Evolutionary conservation across 225 moss, liverwort and hornwort species (phyloP), one percentile per base, ranked within the genome.

Genomic region (Antitrichia curtipendula): DNA sequence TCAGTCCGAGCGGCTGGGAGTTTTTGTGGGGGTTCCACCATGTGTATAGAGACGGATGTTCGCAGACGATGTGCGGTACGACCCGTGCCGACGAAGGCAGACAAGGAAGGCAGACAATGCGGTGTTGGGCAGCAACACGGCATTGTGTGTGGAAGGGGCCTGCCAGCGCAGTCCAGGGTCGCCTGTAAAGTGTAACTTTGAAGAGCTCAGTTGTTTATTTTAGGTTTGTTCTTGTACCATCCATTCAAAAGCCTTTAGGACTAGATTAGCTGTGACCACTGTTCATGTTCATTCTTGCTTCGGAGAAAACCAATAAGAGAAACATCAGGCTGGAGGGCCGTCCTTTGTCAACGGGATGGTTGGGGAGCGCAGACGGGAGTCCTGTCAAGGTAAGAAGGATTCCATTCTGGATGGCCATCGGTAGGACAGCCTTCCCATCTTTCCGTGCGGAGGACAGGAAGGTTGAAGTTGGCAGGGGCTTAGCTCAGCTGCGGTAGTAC

Each of bases 141-240:
- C 79, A 59, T 79, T 71, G 85, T 83, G 73, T 61, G 78, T 68
- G 76, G 64, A 82, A 81, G 85, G 89, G 78, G 71, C 75, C 54
- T 87, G 85, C 71, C 58, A 28, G 72, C 45, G 86, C 59, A 61
- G 80, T 87, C 76, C 79, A 59, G 92, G 86, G 84, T 81, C 73
- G 86, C 82, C 81, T 93, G 93, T 93, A 93, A 89, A 93, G 87
- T 93, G 92, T 93, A 93, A 90, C 86, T 89, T 89, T 50, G 87
- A 90, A 70, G 87, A 90, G 84, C 84, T 86, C 90, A 92, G 86
- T 81, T 93, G 92, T 90, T 90, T 72, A 93, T 88, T 92, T 90
- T 92, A 89, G 89, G 92, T 92, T 92, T 92, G 80, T 77, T 81
- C 88, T 86, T 93, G 93, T 93, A 93, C 91, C 92, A 92, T 92